Percentiles rank a stretch among this genome's conserved stretches.
Conservation (phyloP, 495 filamentous ascomycete genomes). For the Aspergillus carlsbadensis region DNA sequence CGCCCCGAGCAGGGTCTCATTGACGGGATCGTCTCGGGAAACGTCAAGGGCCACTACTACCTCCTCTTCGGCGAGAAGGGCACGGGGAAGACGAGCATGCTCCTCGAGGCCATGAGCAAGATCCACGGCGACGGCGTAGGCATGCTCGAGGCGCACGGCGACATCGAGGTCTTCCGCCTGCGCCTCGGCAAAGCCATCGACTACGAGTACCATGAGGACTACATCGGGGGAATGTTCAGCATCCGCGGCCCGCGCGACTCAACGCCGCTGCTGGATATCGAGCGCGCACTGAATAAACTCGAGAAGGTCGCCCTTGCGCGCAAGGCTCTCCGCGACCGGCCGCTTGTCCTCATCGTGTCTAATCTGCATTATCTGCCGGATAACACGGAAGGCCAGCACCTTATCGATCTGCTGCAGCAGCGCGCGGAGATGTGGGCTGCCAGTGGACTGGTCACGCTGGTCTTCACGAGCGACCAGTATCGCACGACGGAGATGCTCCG, state of each 20-base stretch:
- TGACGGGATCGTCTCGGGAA: conserved; percentile 73
- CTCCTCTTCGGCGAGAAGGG: conserved; percentile 93
- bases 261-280: conserved; percentile 87
- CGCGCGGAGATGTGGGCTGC: conserved; percentile 95
- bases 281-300: conserved; percentile 93
- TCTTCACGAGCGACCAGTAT: conserved; percentile 94
- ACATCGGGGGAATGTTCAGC: conserved; percentile 94
- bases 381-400: conserved; percentile 84
- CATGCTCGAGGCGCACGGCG: conserved; percentile 95
- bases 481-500: conserved; percentile 96
- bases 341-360: conserved; percentile 89
- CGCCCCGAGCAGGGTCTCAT: conserved; percentile 68
- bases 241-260: conserved; percentile 93
- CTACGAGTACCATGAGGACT: conserved; percentile 84
- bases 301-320: conserved; percentile 89
- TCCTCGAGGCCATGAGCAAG: conserved; percentile 90
- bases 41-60: conserved; percentile 76
- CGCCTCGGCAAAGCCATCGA: conserved; percentile 89
- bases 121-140: conserved; percentile 79
- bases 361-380: conserved; percentile 85
- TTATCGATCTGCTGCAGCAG: conserved; percentile 95
- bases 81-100: conserved; percentile 94
- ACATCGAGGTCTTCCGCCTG: conserved; percentile 91
- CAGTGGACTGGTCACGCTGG: conserved; percentile 72
- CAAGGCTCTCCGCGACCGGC: conserved; percentile 53